Conservation (phyloP, 164 flowering plant genomes). For the Pachysandra terminalis region DNA sequence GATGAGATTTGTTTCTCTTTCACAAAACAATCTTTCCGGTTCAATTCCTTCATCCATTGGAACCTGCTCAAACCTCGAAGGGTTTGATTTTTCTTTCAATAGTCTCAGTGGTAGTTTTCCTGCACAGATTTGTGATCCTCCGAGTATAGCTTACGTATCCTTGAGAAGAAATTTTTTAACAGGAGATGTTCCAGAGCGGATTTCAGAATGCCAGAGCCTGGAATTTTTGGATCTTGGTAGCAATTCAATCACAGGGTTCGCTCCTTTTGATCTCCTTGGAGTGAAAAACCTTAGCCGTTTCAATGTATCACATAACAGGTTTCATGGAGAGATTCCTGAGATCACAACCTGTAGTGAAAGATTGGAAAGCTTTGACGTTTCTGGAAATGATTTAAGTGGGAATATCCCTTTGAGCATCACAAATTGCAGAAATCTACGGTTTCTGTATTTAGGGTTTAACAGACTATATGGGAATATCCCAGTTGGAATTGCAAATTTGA, state of each 20-base stretch:
- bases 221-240: slow-evolving; percentile 74
- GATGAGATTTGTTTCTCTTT: slow-evolving; percentile 67
- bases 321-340: slow-evolving; percentile 56
- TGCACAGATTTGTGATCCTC: slow-evolving; percentile 42
- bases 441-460: slow-evolving; percentile 68
- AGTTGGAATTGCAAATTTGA: slow-evolving; percentile 37
- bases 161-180: slow-evolving; percentile 60
- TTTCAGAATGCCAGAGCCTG: slow-evolving; percentile 54
- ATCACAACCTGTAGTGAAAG: slow-evolving; percentile 42
- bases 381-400: slow-evolving; percentile 62
- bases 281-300: slow-evolving; percentile 53
- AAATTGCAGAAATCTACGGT: slow-evolving; percentile 49
- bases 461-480: slow-evolving; percentile 66
- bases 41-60: slow-evolving; percentile 52
- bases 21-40: slow-evolving; percentile 70
- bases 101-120: slow-evolving; percentile 68
- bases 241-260: slow-evolving; percentile 59
- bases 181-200: slow-evolving; percentile 46
- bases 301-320: slow-evolving; percentile 66
- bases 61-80: slow-evolving; percentile 61
- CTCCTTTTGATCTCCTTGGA: slow-evolving; percentile 59
- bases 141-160: slow-evolving; percentile 49
- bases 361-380: slow-evolving; percentile 58
- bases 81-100: slow-evolving; percentile 80
- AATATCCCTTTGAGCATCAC: slow-evolving; percentile 53